phyloP scores from a whole-genome alignment of 768 basidiomycete genomes.

The Favolaschia claudopus region DNA sequence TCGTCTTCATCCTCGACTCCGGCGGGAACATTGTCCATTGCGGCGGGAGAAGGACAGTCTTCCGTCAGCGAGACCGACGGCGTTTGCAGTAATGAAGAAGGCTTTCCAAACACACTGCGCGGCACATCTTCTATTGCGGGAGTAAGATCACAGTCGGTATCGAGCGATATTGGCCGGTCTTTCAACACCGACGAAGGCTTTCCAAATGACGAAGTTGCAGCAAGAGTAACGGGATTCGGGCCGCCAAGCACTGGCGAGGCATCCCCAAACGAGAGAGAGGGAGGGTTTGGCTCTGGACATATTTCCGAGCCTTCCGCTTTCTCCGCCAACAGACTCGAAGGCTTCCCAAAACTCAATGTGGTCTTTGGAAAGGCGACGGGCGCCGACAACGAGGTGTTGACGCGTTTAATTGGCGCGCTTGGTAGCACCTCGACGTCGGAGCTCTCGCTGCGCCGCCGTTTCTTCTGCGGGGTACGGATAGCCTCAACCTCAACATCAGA shows the following conservation, averaged over 20 bases:
- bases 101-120: conserved; percentile 22
- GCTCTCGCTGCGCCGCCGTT: conserved; percentile 30
- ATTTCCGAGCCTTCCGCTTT: not conserved
- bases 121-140: not conserved
- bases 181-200: too few relatives aligned
- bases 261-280: conserved; percentile 24
- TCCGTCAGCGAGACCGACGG: conserved; percentile 23
- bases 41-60: conserved; percentile 22
- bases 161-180: too few relatives aligned
- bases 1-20: conserved; percentile 50
- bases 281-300: not conserved
- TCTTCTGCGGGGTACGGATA: conserved; percentile 13
- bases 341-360: conserved; percentile 16
- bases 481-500: conserved; percentile 45
- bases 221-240: conserved; percentile 2
- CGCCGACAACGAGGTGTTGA: not conserved
- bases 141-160: not conserved
- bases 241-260: conserved; percentile 27
- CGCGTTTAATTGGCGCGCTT: conserved; percentile 13
- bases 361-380: not conserved
- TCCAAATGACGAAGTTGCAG: conserved; percentile 4
- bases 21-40: conserved; percentile 8
- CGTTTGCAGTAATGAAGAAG: conserved; percentile 6
- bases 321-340: conserved; percentile 4
- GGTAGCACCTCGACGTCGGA: conserved; percentile 32